These are phyloP conservation scores for Aspergillus pseudoviridinutans DNA, from an alignment of 2,329 filamentous ascomycete genomes.

Conservation along the genomic window DNA sequence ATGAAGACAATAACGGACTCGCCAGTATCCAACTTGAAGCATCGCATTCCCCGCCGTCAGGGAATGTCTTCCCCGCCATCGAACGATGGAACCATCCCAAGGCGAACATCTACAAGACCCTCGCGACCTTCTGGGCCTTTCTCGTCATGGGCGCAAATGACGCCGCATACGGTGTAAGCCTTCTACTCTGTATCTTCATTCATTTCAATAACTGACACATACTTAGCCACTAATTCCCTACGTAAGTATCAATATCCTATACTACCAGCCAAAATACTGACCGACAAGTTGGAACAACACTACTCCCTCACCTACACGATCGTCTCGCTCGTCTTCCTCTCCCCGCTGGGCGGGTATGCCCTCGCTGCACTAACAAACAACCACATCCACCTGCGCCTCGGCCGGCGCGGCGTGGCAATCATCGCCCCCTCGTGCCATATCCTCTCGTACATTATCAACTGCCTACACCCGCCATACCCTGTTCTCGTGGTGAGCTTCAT, in stretches of 20 bases:
- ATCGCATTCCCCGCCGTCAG: not conserved
- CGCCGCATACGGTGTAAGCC: slow-evolving; percentile 52
- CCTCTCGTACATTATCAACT: slow-evolving; percentile 35
- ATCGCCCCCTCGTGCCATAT: slow-evolving; percentile 52
- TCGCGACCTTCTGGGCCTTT: slow-evolving; percentile 56
- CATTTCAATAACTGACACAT: slow-evolving; percentile 1
- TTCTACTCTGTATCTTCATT: not conserved
- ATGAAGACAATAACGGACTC: not conserved
- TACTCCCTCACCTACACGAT: slow-evolving; percentile 46
- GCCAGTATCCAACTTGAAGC: not conserved
- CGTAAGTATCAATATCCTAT: slow-evolving; percentile 34
- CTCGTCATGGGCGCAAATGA: slow-evolving; percentile 57
- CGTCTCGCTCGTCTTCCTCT: slow-evolving; percentile 49
- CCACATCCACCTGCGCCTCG: slow-evolving; percentile 42
- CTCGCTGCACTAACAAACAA: slow-evolving; percentile 45
- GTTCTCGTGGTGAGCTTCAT: slow-evolving; percentile 39
- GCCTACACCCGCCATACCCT: slow-evolving; percentile 40
- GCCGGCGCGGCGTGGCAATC: slow-evolving; percentile 68
- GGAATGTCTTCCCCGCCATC: not conserved
- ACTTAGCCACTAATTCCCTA: slow-evolving; percentile 46
- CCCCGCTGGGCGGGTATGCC: slow-evolving; percentile 47
- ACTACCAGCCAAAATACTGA: not conserved
- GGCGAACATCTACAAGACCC: slow-evolving; percentile 47
- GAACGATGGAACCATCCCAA: slow-evolving; percentile 47
- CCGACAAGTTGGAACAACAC: slow-evolving; percentile 39